Evolutionary conservation across 371 early-diverging fungal genomes (phyloP), one percentile per base, ranked within the genome.

Genomic region (Rhizopus delemar): DNA sequence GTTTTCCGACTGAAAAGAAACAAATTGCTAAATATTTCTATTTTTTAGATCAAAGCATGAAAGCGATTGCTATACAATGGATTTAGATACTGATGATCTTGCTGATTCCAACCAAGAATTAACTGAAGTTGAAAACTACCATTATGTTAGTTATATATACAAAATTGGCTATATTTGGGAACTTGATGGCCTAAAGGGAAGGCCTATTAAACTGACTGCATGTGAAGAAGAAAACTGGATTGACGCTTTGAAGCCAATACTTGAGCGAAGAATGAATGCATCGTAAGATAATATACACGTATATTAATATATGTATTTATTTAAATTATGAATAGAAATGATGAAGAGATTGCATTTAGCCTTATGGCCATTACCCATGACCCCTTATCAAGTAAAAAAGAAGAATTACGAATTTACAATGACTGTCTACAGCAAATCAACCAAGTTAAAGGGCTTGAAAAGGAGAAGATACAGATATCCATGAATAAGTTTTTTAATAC

Each of bases 161-260:
- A 67, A 67, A 32, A 55, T 46, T 32, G 62, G 59, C 8, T 58
- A 34, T 22, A 8, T 66, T 11, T 66, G 62, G 67, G 62, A 62
- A 15, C 38, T 66, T 12, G 62, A 66, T 62, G 62, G 62, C 9
- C 16, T 66, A n/a, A 57, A 62, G 13, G 3, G 13, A 11, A 8
- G 50, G 11, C 67, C 62, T 12, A 6, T 51, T 0, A 62, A 55
- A 13, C 3, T 66, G 5, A 2, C 29, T 2, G 9, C 7, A 33
- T 58, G 55, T 8, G 13, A 0, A 15, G 38, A 51, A 6, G 22
- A 45, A 1, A 36, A 49, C 3, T 66, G 67, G 67, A 13, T 66
- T 13, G 34, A 15, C 0, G n/a, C 15, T 0, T 33, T 61, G 2
- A 50, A 58, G 28, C 55, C 67, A 12, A 33, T 57, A 1, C 33